Base-by-base conservation (phyloP, 2,329 filamentous ascomycete species). In the Paecilomyces variotii region DNA sequence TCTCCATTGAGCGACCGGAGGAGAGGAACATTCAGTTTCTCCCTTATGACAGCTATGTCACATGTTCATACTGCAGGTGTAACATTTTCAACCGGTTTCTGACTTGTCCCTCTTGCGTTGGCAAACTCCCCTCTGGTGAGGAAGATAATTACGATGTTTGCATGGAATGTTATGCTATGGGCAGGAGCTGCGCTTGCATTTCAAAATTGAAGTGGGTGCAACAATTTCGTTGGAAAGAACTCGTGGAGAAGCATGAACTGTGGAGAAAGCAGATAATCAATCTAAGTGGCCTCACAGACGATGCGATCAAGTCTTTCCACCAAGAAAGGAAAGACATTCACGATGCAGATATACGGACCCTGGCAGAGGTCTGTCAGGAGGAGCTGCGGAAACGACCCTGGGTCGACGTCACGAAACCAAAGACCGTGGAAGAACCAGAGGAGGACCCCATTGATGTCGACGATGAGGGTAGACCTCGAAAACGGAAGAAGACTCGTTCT, bases 111-210 rank as follows among this genome's bases (percentile, higher is more conserved):
- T 84, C 87, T 56, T 99, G 94, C 71, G 83, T 90, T 53, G 82
- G 87, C 35, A 79, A 81, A 54, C 79, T 90, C 24, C 78, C 83
- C 10, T 82, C 83, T 60, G 89, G 86, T 32, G 87, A 91, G 57
- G 90, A 87, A 32, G 86, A 97, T 68, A 90, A 90, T 0, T 99
- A 97, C 70, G 94, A 99, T 71, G 82, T 99, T 25, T 99, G 94
- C 69, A 92, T 99, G 89, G 94, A 99, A 65, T 99, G 94, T 70
- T 99, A 96, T 69, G 89, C 87, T n/a, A 96, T 97, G 89, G 94
- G 94, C 25, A 85, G 94, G 56, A 96, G 92, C 53, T 99, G 94
- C 70, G 85, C 84, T 2, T 99, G 94, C 68, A 83, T 96, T 55
- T 96, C 92, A 2, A 86, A 86, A 10, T 82, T 96, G 10, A 85